Conservation (phyloP, 306 rosid species). For the Luffa acutangula region DNA sequence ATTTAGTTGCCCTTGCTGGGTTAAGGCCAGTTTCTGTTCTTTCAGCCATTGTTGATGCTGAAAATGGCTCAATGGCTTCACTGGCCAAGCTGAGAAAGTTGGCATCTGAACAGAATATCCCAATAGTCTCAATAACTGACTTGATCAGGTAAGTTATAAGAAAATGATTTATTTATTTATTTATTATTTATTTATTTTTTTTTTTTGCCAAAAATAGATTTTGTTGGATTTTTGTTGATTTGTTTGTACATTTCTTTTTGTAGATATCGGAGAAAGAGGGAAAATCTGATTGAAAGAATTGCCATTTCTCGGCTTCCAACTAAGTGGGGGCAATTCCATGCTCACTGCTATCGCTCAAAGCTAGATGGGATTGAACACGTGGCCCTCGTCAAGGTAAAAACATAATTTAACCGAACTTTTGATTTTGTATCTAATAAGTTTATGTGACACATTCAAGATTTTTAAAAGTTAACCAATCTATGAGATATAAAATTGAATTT, state of each 20-base stretch:
- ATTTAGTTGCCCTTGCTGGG: constrained; percentile 64
- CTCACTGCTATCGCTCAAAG: constrained; percentile 67
- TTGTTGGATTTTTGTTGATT: not conserved
- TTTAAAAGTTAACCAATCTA: too few relatives aligned
- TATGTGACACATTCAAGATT: too few relatives aligned
- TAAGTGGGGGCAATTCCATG: constrained; percentile 72
- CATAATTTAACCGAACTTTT: too few relatives aligned
- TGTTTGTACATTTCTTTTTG: not conserved
- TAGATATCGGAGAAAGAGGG: constrained; percentile 81
- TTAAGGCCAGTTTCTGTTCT: constrained; percentile 55
- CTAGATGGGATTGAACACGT: constrained; percentile 73
- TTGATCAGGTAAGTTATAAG: constrained; percentile 43
- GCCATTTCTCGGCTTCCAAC: constrained; percentile 57
- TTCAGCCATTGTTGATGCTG: constrained; percentile 47
- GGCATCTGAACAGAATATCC: constrained; percentile 37
- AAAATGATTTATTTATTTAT: too few relatives aligned
- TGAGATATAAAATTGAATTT: too few relatives aligned
- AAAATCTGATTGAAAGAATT: constrained; percentile 64
- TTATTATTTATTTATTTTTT: too few relatives aligned
- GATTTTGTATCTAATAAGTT: too few relatives aligned
- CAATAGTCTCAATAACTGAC: constrained; percentile 76
- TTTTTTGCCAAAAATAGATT: too few relatives aligned
- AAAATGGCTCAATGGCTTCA: constrained; percentile 64
- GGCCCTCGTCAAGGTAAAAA: constrained; percentile 57
- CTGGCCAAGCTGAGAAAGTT: constrained; percentile 40